Conservation (phyloP, 495 filamentous ascomycete species). For the Melanomma pulvis-pyrius region DNA sequence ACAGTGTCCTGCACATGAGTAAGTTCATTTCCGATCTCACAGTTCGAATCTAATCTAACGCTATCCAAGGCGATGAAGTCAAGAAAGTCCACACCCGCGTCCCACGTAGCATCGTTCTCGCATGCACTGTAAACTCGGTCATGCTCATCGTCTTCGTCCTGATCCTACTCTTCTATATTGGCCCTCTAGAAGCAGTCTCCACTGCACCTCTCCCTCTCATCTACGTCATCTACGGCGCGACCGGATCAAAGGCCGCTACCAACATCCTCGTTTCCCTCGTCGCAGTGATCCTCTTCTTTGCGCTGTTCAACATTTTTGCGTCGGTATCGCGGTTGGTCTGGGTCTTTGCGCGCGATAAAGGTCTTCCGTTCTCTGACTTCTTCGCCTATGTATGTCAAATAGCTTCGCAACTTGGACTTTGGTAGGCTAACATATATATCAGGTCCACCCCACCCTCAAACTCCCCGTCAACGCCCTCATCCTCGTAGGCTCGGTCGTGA, state of each 20-base stretch:
- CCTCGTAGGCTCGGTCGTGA: constrained; percentile 44
- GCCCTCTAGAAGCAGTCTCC: constrained; percentile 16
- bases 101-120: constrained; percentile 30
- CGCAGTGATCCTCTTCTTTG: constrained; percentile 19
- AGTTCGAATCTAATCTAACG: background rate
- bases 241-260: constrained; percentile 28
- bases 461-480: constrained; percentile 51
- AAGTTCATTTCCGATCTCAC: background rate
- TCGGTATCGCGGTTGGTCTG: constrained; percentile 37
- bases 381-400: constrained; percentile 35
- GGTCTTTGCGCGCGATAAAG: constrained; percentile 37
- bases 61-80: constrained; percentile 33
- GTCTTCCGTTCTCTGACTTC: constrained; percentile 35
- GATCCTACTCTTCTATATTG: constrained; percentile 29
- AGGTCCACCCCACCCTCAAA: constrained; percentile 42
- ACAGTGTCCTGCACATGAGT: constrained; percentile 40
- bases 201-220: constrained; percentile 25
- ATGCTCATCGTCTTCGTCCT: constrained; percentile 30
- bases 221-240: constrained; percentile 28
- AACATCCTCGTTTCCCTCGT: constrained; percentile 19
- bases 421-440: background rate
- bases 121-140: constrained; percentile 12
- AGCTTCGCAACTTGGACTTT: background rate
- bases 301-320: constrained; percentile 33
- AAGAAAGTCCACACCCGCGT: constrained; percentile 30